phyloP scores from a whole-genome alignment of 192 early-diverging fungal genomes.

The Coemansia sp. region DNA sequence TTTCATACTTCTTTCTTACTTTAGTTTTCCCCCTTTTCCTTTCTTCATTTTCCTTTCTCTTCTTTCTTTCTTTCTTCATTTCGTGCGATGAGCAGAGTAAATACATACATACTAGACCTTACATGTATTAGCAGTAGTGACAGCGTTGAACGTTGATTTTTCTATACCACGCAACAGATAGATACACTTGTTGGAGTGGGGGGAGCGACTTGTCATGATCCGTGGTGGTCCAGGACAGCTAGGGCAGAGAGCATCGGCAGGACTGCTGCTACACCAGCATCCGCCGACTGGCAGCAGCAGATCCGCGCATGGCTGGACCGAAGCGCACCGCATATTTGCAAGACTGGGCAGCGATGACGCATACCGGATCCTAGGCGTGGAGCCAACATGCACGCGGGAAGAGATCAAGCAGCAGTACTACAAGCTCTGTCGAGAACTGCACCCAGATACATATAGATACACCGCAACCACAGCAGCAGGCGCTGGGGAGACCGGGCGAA shows the following conservation, averaged over 20 bases:
- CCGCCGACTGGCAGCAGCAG: neutral
- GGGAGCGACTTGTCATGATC: too few relatives aligned
- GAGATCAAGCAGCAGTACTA: conserved; percentile 46
- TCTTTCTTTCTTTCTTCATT: too few relatives aligned
- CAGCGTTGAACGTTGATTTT: too few relatives aligned
- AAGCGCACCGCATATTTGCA: conserved; percentile 13
- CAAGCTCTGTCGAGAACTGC: conserved; percentile 39
- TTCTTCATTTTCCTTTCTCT: neutral
- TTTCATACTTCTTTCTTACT: neutral
- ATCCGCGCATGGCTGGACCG: conserved; percentile 7
- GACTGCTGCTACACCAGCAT: neutral
- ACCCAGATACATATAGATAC: conserved; percentile 26
- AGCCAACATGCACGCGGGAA: conserved; percentile 2
- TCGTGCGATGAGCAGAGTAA: too few relatives aligned
- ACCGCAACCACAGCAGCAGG: neutral
- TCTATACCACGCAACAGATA: too few relatives aligned
- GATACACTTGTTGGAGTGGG: too few relatives aligned
- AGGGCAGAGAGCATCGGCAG: neutral
- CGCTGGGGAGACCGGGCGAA: conserved; percentile 13
- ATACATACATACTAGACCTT: too few relatives aligned
- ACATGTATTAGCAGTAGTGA: too few relatives aligned
- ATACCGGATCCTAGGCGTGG: conserved; percentile 28
- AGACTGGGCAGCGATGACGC: conserved; percentile 23
- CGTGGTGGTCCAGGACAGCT: neutral
- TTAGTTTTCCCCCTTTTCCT: neutral